Evolutionary conservation across 495 filamentous ascomycete genomes (phyloP).

Genomic region (Penicillium fimorum): DNA sequence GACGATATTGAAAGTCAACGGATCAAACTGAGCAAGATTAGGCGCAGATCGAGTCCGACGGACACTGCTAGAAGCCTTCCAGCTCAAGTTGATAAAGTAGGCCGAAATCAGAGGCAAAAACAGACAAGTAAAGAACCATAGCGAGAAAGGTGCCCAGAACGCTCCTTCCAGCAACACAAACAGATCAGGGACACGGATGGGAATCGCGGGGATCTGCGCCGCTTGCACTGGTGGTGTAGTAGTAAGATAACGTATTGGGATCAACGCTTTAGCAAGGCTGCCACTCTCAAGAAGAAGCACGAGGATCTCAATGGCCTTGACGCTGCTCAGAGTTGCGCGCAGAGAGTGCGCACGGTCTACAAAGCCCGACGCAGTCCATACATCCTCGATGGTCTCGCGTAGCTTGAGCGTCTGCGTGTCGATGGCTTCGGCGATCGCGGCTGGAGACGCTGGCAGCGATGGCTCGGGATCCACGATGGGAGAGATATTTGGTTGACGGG

Average conservation of each 20-base stretch:
- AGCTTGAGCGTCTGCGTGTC: slow-evolving; percentile 69
- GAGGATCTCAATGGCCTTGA: slow-evolving; percentile 66
- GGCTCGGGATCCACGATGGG: slow-evolving; percentile 14
- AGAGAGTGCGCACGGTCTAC: slow-evolving; percentile 49
- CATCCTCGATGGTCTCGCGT: slow-evolving; percentile 47
- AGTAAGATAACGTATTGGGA: slow-evolving; percentile 67
- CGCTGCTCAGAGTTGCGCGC: slow-evolving; percentile 60
- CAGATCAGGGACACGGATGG: slow-evolving; percentile 73
- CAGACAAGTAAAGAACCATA: slow-evolving; percentile 74
- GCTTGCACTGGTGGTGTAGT: slow-evolving; percentile 60
- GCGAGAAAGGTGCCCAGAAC: slow-evolving; percentile 79
- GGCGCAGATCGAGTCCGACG: slow-evolving; percentile 25
- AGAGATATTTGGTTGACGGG: slow-evolving; percentile 22
- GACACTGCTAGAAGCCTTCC: slow-evolving; percentile 34
- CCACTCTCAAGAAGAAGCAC: slow-evolving; percentile 61
- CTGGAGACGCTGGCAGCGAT: slow-evolving; percentile 74
- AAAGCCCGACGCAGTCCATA: slow-evolving; percentile 46
- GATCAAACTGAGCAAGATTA: slow-evolving; percentile 66
- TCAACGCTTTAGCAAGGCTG: slow-evolving; percentile 38
- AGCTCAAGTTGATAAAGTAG: slow-evolving; percentile 85
- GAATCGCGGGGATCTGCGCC: slow-evolving; percentile 38
- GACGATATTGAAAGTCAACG: slow-evolving; percentile 81
- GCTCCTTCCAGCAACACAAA: slow-evolving; percentile 70
- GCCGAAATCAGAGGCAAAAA: slow-evolving; percentile 66
- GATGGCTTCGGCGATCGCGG: slow-evolving; percentile 76